These are phyloP conservation scores for Didymella exigua DNA, from an alignment of 2,329 filamentous ascomycete species.

Conservation along the genomic window DNA sequence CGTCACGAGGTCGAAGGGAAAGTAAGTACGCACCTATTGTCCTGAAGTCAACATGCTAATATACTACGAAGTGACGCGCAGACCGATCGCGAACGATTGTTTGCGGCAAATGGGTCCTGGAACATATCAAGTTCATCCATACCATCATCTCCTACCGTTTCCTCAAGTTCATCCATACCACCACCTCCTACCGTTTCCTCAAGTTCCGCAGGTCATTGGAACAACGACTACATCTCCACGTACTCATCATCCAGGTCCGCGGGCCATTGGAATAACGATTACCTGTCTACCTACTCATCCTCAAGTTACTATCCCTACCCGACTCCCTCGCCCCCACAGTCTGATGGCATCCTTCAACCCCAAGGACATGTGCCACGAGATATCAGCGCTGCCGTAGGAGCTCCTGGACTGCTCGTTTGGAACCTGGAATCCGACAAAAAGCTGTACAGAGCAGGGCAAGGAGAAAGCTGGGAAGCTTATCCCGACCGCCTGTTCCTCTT, in stretches of 20 bases:
- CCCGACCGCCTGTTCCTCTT: constrained; percentile 8
- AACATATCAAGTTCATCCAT: neutral
- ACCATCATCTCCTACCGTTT: neutral
- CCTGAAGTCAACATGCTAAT: neutral
- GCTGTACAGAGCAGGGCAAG: neutral
- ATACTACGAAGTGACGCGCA: neutral
- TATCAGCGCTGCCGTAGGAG: constrained; percentile 2
- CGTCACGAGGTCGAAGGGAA: neutral
- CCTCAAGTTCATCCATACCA: neutral
- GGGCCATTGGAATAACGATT: too few species aligned
- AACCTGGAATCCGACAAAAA: neutral
- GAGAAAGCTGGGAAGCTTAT: constrained; percentile 6
- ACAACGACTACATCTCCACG: neutral
- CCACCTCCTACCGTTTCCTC: neutral
- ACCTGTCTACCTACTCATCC: neutral
- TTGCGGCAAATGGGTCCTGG: neutral
- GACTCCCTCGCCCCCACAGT: neutral
- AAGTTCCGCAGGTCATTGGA: neutral
- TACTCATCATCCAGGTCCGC: neutral
- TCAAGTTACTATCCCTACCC: neutral
- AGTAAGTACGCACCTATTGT: neutral
- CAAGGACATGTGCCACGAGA: constrained; percentile 1
- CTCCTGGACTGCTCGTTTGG: neutral
- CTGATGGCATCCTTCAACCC: neutral
- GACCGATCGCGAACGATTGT: neutral